Base-by-base conservation (phyloP, 441 rosid genomes). In the Breynia disticha region DNA sequence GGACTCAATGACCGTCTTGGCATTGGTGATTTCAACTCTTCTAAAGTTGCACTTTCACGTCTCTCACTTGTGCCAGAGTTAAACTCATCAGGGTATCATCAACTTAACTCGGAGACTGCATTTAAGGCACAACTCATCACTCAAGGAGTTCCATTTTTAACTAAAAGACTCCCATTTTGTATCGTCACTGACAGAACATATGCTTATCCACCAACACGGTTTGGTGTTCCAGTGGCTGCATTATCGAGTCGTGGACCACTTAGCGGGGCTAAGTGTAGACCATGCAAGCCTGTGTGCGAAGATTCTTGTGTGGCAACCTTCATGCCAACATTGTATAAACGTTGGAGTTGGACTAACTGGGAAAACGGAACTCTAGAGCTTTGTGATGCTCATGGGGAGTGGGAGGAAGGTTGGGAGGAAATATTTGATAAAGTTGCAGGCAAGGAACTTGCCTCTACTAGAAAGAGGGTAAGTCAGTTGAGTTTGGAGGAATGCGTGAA, bases 1-100 rank as follows among this genome's bases (percentile, higher is more conserved):
- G 98, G 97, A 24, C 82, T 88, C 63, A 93, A 93, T 52, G 98
- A 93, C 71, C 84, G 98, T 3, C 81, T 93, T 2, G 98, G 98
- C 8, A 54, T 93, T 1, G 97, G 98, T n/a, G 90, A 86, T 41
- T 58, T 73, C 48, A 59, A 68, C 58, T 65, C 85, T 50, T 86
- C 97, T 1, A 60, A 50, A 0, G 71, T 72, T 0, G 97, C 98
- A 11, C 95, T 93, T 55, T 81, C 97, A 19, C 94, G 98, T 35
- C 81, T 86, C 51, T 76, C 97, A 0, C 79, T 88, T 22, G 59
- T 93, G 22, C 93, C 95, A 5, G 66, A 77, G 10, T 87, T 91
- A 0, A 88, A 86, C 63, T 61, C 67, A 0, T 76, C 83, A 8
- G 90, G 93, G 0, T 70, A 59, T 22, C 75, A 60, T 11, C 50